Conservation (phyloP, 805 yeast genomes). For the Ogataea saltuana region DNA sequence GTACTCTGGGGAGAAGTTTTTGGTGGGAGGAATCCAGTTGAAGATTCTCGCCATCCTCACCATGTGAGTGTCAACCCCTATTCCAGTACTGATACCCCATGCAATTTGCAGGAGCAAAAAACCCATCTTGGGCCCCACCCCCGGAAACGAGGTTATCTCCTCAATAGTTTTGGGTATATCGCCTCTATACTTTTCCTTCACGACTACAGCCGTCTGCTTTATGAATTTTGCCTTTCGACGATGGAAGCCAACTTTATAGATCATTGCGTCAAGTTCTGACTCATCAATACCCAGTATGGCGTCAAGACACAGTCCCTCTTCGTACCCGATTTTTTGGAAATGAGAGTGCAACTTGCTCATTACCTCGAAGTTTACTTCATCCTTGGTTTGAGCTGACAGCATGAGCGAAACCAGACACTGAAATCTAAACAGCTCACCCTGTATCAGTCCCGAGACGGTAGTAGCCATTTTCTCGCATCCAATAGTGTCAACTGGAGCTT, state of each 20-base stretch:
- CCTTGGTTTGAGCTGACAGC: conserved; percentile 91
- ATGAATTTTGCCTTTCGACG: conserved; percentile 73
- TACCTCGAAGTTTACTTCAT: conserved; percentile 77
- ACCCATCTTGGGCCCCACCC: conserved; percentile 97
- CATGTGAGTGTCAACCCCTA: conserved; percentile 94
- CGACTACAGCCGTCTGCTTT: conserved; percentile 56
- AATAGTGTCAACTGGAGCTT: conserved; percentile 86
- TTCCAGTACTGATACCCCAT: conserved; percentile 75
- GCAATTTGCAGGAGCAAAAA: conserved; percentile 76
- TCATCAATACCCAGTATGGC: conserved; percentile 53
- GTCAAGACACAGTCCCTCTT: conserved; percentile 58
- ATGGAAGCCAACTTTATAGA: conserved; percentile 87
- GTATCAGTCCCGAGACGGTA: conserved; percentile 38
- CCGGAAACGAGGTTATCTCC: conserved; percentile 72
- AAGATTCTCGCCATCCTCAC: conserved; percentile 78
- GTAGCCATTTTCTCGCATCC: conserved; percentile 73
- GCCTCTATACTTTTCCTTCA: conserved; percentile 50
- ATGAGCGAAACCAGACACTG: conserved; percentile 78
- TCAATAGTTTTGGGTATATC: conserved; percentile 75
- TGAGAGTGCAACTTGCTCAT: conserved; percentile 59
- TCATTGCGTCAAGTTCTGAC: conserved; percentile 58
- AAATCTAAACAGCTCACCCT: conserved; percentile 54
- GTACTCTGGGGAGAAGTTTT: conserved; percentile 67
- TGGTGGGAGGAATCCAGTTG: conserved; percentile 62
- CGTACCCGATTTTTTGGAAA: conserved; percentile 40